Conservation (phyloP, 768 basidiomycete species). For the Leccinum rimulosum region DNA sequence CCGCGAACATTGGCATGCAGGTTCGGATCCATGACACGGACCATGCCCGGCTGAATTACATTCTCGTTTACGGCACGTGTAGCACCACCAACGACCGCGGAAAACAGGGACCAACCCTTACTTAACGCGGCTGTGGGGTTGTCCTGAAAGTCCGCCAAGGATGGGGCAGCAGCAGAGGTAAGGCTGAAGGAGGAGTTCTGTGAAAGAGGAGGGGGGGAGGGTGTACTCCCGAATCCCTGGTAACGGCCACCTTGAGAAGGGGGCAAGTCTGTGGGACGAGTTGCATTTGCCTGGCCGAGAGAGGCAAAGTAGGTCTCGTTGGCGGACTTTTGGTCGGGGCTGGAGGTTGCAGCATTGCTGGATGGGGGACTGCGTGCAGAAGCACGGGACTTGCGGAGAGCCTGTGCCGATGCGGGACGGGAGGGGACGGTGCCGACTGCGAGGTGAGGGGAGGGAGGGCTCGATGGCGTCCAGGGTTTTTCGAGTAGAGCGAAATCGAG, state of each 20-base stretch:
- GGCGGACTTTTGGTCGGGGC: conserved; percentile 60
- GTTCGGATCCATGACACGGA: conserved; percentile 75
- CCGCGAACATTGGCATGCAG: conserved; percentile 73
- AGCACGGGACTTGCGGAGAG: conserved; percentile 84
- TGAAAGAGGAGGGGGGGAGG: conserved; percentile 46
- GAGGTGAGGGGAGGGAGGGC: conserved; percentile 53
- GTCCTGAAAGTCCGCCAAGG: conserved; percentile 77
- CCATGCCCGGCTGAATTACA: conserved; percentile 88
- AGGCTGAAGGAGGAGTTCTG: conserved; percentile 45
- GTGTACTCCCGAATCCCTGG: conserved; percentile 87
- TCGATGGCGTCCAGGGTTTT: conserved; percentile 74
- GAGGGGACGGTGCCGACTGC: conserved; percentile 41
- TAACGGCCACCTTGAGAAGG: conserved; percentile 95
- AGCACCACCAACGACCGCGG: conserved; percentile 78
- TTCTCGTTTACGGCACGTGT: conserved; percentile 76
- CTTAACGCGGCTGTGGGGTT: conserved; percentile 82
- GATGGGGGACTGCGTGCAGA: conserved; percentile 52
- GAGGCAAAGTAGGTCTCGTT: conserved; percentile 88
- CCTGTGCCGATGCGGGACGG: conserved; percentile 73
- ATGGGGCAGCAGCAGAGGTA: conserved; percentile 79
- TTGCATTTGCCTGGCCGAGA: conserved; percentile 80
- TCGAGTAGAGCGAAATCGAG: conserved; percentile 75
- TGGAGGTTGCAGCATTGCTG: conserved; percentile 51
- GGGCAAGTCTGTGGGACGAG: conserved; percentile 73
- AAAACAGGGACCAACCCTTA: conserved; percentile 97